Evolutionary conservation across 108 stramenopile species (phyloP), one percentile per base, ranked within the genome.

Genomic region (Conticribra weissflogii): DNA sequence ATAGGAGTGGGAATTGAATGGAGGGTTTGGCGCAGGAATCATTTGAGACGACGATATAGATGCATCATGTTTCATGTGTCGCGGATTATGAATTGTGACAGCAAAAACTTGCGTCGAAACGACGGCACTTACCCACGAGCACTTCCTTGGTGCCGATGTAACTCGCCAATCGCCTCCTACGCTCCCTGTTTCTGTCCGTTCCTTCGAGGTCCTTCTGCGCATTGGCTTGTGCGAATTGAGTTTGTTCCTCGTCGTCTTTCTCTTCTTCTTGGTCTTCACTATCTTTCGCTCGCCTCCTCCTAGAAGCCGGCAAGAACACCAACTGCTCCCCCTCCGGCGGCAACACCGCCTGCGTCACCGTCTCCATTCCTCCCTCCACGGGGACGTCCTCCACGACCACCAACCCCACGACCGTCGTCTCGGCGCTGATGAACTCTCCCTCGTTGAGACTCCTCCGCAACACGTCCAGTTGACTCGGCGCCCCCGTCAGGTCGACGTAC

Each of bases 71-170:
- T n/a, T n/a, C n/a, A n/a, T n/a, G n/a, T n/a, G n/a, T n/a, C n/a
- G n/a, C n/a, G n/a, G n/a, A n/a, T n/a, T n/a, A n/a, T n/a, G n/a
- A n/a, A n/a, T n/a, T n/a, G n/a, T n/a, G n/a, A n/a, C n/a, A n/a
- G n/a, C n/a, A n/a, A n/a, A n/a, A n/a, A n/a, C n/a, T n/a, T n/a
- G n/a, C n/a, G n/a, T n/a, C n/a, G n/a, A n/a, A n/a, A n/a, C n/a
- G n/a, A n/a, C n/a, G n/a, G n/a, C n/a, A n/a, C n/a, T n/a, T n/a
- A n/a, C n/a, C 74, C 17, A 58, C 59, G 3, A 70, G 58, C 30
- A 70, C 48, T 5, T 54, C 36, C 41, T 70, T 70, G 29, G 27
- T 4, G 18, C 58, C 68, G 2, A 52, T 21, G 58, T 70, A 70
- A 47, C 12, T 31, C 8, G 68, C 30, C 18, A 48, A 28, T 23